phyloP scores from a whole-genome alignment of 495 filamentous ascomycete species.

The Penicillium paradoxum region DNA sequence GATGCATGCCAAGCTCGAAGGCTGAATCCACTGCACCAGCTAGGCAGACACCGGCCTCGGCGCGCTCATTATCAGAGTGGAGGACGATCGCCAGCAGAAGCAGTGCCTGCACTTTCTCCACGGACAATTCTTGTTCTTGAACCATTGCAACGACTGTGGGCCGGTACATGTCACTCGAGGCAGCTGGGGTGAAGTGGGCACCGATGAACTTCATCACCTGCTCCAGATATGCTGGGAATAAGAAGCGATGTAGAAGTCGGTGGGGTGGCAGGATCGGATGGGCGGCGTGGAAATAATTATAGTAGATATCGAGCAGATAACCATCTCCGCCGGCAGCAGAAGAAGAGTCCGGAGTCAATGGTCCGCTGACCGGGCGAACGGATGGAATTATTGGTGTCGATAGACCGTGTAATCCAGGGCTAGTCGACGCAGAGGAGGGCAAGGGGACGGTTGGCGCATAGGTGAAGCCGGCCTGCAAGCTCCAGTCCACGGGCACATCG shows the following conservation, averaged over 20 bases:
- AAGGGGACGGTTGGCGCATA: constrained; percentile 27
- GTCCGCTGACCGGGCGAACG: constrained; percentile 17
- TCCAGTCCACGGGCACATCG: constrained; percentile 32
- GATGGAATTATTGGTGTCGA: constrained; percentile 15
- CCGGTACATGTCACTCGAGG: constrained; percentile 38
- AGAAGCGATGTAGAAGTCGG: constrained; percentile 24
- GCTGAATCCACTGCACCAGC: constrained; percentile 62
- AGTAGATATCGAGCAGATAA: constrained; percentile 45
- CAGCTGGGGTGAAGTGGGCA: constrained; percentile 39
- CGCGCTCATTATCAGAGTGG: constrained; percentile 67
- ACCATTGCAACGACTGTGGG: constrained; percentile 33
- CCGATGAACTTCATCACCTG: constrained; percentile 46
- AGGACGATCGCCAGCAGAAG: constrained; percentile 72
- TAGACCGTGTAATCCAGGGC: constrained; percentile 22
- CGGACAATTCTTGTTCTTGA: constrained; percentile 27
- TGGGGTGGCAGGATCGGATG: constrained; percentile 42
- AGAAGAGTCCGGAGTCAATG: constrained; percentile 42
- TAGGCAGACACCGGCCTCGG: constrained; percentile 61
- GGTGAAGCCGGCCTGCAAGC: constrained; percentile 15
- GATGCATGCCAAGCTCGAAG: constrained; percentile 71
- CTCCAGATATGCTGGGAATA: constrained; percentile 36
- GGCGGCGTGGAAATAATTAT: constrained; percentile 42
- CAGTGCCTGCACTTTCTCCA: constrained; percentile 65
- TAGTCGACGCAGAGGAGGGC: constrained; percentile 21
- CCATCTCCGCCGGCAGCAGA: constrained; percentile 32